A percentile compares a stretch with the other conserved stretches of the same genome.
Conservation (phyloP, 2,329 filamentous ascomycete species). For the Didymella keratinophila region DNA sequence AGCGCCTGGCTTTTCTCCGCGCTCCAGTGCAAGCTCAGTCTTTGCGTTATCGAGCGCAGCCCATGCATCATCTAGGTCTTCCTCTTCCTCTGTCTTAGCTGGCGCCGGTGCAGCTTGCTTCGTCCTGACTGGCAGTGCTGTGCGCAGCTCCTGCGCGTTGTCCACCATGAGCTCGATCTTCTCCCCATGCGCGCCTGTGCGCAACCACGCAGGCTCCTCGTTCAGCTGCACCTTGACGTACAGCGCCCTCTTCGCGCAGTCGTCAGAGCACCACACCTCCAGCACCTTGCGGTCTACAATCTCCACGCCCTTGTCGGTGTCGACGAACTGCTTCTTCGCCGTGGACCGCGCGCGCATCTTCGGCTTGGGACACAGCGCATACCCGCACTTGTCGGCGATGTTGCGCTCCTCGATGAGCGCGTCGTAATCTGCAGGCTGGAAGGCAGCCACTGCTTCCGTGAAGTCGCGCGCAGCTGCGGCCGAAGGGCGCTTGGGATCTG, state of each 20-base stretch:
- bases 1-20: conserved; percentile 52
- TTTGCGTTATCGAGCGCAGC: conserved; percentile 45
- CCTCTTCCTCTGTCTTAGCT: conserved; percentile 37
- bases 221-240: conserved; percentile 89
- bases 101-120: conserved; percentile 27
- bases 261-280: conserved; percentile 86
- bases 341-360: conserved; percentile 62
- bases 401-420: conserved; percentile 89
- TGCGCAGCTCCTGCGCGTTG: conserved; percentile 39
- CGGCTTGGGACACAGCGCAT: conserved; percentile 76
- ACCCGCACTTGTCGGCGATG: conserved; percentile 82
- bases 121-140: conserved; percentile 39
- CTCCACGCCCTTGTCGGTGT: conserved; percentile 63
- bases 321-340: conserved; percentile 69
- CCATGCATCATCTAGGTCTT: conserved; percentile 45
- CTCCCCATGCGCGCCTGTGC: conserved; percentile 60
- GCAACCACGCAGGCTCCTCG: conserved; percentile 85
- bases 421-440: conserved; percentile 90
- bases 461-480: conserved; percentile 70
- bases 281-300: conserved; percentile 76
- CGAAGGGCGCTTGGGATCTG: conserved; percentile 61
- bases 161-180: conserved; percentile 53
- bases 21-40: conserved; percentile 54
- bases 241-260: conserved; percentile 79
- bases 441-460: conserved; percentile 71